Evolutionary conservation across 1,284 basidiomycete species (phyloP).

Genomic region (Cystobasidiaceae sp.): DNA sequence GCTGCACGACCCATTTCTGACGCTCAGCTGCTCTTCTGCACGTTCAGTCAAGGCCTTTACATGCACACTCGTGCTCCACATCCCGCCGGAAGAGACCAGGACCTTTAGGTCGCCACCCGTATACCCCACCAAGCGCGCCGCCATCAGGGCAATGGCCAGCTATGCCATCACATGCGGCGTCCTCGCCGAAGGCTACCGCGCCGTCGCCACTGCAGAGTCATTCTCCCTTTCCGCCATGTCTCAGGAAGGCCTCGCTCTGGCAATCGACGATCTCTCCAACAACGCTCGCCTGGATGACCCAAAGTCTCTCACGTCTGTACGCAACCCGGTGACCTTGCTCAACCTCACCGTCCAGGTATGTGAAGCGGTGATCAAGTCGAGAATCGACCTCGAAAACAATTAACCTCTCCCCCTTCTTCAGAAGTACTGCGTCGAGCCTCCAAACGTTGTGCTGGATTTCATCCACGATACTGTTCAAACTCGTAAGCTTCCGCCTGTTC

Average conservation of each 20-base stretch:
- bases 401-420: not conserved
- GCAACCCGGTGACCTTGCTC: constrained; percentile 13
- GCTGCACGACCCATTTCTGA: too few relatives aligned
- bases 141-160: constrained; percentile 3
- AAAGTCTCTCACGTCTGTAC: not conserved
- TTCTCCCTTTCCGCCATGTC: constrained; percentile 5
- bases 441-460: constrained; percentile 8
- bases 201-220: not conserved
- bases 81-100: not conserved
- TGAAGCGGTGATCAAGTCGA: too few relatives aligned
- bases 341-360: constrained; percentile 23
- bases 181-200: not conserved
- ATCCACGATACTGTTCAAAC: not conserved
- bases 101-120: not conserved
- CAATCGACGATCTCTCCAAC: not conserved
- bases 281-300: not conserved
- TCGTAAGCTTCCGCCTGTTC: not conserved
- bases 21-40: not conserved
- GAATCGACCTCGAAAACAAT: too few relatives aligned
- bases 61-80: constrained; percentile 4
- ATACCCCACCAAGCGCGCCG: constrained; percentile 6
- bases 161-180: constrained; percentile 12
- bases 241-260: too few relatives aligned
- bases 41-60: constrained; percentile 6
- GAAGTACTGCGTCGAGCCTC: constrained; percentile 27